Conservation (phyloP, 164 flowering plant species). For the Litsea cubeba region DNA sequence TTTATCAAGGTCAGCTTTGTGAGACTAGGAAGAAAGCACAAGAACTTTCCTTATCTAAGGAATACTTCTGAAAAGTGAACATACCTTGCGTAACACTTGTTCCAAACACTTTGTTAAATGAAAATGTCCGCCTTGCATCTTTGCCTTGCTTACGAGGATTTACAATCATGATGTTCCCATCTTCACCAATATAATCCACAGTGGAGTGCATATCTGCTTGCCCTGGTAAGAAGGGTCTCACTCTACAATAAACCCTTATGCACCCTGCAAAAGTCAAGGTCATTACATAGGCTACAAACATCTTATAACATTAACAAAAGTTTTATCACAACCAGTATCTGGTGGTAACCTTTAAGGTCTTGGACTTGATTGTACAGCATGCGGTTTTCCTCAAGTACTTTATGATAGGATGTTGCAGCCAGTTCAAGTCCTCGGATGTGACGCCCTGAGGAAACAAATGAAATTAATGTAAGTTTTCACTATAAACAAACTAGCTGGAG, state of each 20-base stretch:
- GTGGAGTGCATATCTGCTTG: slow-evolving; percentile 45
- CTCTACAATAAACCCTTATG: slow-evolving; percentile 85
- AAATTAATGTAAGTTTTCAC: background rate
- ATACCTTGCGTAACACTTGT: slow-evolving; percentile 62
- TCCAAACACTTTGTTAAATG: slow-evolving; percentile 76
- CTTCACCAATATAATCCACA: slow-evolving; percentile 83
- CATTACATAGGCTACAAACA: background rate
- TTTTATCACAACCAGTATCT: background rate
- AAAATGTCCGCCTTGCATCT: slow-evolving; percentile 63
- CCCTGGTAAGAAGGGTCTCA: slow-evolving; percentile 68
- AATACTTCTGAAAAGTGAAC: slow-evolving; percentile 8
- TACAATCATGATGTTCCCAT: slow-evolving; percentile 72
- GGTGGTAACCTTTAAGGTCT: slow-evolving; percentile 69
- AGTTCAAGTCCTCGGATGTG: slow-evolving; percentile 54
- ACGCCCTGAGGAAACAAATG: slow-evolving; percentile 31
- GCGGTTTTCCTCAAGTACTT: slow-evolving; percentile 79
- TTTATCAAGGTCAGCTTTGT: no score
- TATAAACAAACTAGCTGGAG: background rate
- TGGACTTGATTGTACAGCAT: slow-evolving; percentile 79
- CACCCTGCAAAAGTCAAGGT: slow-evolving; percentile 43
- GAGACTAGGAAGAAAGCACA: background rate
- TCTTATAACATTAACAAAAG: background rate
- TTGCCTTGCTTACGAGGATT: slow-evolving; percentile 75
- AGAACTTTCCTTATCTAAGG: background rate
- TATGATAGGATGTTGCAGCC: slow-evolving; percentile 66